Evolutionary conservation across 1,284 basidiomycete genomes (phyloP).

Genomic region (Boletus austroedulis): DNA sequence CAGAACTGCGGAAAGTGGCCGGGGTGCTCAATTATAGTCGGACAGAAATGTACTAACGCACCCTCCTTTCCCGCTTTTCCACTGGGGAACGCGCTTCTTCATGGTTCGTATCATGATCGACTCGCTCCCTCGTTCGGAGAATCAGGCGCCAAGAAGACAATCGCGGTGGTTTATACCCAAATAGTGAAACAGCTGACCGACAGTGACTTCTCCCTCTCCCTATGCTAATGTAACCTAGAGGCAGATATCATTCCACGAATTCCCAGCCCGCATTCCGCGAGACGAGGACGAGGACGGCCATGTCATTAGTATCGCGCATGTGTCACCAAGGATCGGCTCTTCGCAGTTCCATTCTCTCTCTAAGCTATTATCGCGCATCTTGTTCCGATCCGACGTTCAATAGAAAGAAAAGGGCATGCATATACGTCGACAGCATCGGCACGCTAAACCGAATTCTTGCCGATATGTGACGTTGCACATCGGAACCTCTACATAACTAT

Average conservation of each 20-base stretch:
- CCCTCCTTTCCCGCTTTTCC: neutral
- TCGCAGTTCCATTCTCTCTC: neutral
- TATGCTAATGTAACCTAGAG: neutral
- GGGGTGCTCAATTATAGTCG: neutral
- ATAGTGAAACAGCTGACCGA: neutral
- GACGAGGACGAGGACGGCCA: neutral
- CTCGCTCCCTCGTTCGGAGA: neutral
- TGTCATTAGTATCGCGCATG: neutral
- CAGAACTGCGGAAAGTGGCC: neutral
- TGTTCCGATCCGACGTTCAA: neutral
- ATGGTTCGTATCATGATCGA: neutral
- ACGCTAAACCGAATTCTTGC: neutral
- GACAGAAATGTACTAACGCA: neutral
- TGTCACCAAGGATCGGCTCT: neutral
- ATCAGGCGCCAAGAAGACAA: neutral
- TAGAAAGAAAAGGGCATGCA: too few relatives aligned
- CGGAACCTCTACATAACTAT: neutral
- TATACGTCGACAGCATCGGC: neutral
- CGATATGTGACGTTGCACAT: neutral
- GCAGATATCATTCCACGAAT: slow-evolving; percentile 5
- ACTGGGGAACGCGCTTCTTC: neutral
- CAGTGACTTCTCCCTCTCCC: neutral
- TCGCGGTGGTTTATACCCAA: neutral
- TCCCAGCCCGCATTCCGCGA: slow-evolving; percentile 6
- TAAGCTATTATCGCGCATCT: neutral